Evolutionary conservation across 1,284 basidiomycete genomes (phyloP).

Genomic region (Inonotus hispidus): DNA sequence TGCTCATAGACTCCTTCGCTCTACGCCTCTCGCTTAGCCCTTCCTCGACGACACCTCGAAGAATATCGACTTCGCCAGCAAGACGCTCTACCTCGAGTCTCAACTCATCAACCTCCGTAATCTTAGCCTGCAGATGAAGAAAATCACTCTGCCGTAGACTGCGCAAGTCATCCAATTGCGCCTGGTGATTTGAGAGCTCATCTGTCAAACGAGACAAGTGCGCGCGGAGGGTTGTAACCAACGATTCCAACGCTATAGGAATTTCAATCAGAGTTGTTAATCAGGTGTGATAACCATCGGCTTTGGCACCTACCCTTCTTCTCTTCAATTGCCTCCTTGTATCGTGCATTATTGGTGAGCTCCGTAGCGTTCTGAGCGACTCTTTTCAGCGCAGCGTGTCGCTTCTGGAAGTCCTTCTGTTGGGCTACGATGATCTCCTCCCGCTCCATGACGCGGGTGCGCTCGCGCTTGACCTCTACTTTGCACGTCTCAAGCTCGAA

Average conservation of each 20-base stretch:
- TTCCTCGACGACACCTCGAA: conserved; percentile 80
- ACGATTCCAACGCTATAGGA: conserved; percentile 63
- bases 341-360: conserved; percentile 41
- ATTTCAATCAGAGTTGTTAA: conserved; percentile 14
- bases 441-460: conserved; percentile 53
- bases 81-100: conserved; percentile 69
- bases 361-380: conserved; percentile 28
- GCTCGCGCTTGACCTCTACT: conserved; percentile 61
- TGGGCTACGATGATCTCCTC: conserved; percentile 40
- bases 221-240: conserved; percentile 64
- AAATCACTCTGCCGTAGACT: conserved; percentile 58
- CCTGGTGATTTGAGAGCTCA: conserved; percentile 71
- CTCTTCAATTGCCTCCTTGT: conserved; percentile 72
- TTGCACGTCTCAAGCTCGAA: conserved; percentile 74
- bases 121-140: conserved; percentile 52
- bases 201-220: conserved; percentile 73
- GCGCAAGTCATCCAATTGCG: conserved; percentile 60
- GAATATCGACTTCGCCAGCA: conserved; percentile 72
- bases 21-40: conserved; percentile 66
- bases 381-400: conserved; percentile 23
- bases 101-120: conserved; percentile 55
- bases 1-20: conserved; percentile 26
- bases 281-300: not conserved
- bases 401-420: conserved; percentile 29
- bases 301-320: conserved; percentile 60